Percentiles rank a stretch among this genome's conserved stretches.
Evolutionary conservation across 2,329 filamentous ascomycete genomes (phyloP).

Genomic region (Cercospora sp.): DNA sequence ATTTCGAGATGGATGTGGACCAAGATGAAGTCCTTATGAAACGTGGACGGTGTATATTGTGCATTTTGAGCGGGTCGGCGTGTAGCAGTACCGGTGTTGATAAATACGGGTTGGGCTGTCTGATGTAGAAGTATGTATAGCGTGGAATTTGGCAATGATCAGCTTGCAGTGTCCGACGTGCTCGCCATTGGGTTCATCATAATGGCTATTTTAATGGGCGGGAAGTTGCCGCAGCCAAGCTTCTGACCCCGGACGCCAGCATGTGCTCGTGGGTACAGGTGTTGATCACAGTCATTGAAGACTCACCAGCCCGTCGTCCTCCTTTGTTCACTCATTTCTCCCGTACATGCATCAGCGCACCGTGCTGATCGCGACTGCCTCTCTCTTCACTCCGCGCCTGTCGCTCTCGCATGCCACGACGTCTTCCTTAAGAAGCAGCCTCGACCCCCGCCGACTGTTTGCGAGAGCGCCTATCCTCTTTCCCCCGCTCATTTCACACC

Average conservation of each 20-base stretch:
- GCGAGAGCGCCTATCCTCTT: background rate
- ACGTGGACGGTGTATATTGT: background rate
- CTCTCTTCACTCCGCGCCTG: background rate
- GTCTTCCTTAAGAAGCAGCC: conserved; percentile 2
- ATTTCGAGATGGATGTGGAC: conserved; percentile 28
- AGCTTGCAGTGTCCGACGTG: background rate
- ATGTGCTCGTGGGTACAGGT: conserved; percentile 1
- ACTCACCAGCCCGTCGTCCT: background rate
- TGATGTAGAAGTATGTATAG: background rate
- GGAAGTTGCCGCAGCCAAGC: conserved; percentile 7
- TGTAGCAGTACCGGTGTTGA: conserved; percentile 8
- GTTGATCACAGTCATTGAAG: conserved; percentile 5
- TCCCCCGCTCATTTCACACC: background rate
- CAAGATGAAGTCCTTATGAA: conserved; percentile 24
- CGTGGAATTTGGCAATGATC: background rate
- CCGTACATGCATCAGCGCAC: conserved; percentile 7
- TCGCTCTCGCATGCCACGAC: background rate
- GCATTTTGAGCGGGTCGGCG: conserved; percentile 7
- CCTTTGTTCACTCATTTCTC: conserved; percentile 6
- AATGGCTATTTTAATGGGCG: background rate
- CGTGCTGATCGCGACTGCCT: background rate
- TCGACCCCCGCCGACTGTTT: background rate
- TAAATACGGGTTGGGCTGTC: background rate
- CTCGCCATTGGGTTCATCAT: background rate
- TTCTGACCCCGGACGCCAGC: background rate